Evolutionary conservation across 2,329 filamentous ascomycete species (phyloP).

Genomic region (Alternaria sp.): DNA sequence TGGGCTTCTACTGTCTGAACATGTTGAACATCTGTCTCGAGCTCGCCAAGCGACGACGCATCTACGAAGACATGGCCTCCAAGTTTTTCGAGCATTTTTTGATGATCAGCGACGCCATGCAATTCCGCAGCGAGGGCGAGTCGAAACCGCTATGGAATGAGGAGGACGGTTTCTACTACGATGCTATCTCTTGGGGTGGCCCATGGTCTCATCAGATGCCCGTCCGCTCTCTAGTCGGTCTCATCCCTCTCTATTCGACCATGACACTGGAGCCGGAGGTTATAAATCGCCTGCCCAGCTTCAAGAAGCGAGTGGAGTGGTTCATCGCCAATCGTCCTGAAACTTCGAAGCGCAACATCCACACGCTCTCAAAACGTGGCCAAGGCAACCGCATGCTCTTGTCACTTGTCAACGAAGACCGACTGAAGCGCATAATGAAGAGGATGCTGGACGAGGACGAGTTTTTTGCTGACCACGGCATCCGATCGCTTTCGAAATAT

Average conservation of each 20-base stretch:
- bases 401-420: slow-evolving; percentile 89
- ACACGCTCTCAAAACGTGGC: slow-evolving; percentile 87
- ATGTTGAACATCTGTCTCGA: slow-evolving; percentile 98
- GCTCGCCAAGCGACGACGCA: slow-evolving; percentile 91
- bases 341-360: slow-evolving; percentile 90
- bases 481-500: slow-evolving; percentile 89
- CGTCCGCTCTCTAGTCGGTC: slow-evolving; percentile 87
- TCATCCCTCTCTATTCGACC: slow-evolving; percentile 93
- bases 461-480: slow-evolving; percentile 88
- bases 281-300: slow-evolving; percentile 87
- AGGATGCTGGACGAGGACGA: slow-evolving; percentile 95
- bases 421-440: slow-evolving; percentile 86
- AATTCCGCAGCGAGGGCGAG: slow-evolving; percentile 70
- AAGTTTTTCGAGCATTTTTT: slow-evolving; percentile 99
- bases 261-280: slow-evolving; percentile 92
- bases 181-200: slow-evolving; percentile 95
- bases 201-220: slow-evolving; percentile 93
- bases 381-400: slow-evolving; percentile 88
- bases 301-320: slow-evolving; percentile 94
- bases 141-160: slow-evolving; percentile 96
- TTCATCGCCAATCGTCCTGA: slow-evolving; percentile 89
- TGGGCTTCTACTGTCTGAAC: slow-evolving; percentile 95
- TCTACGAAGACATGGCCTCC: slow-evolving; percentile 94
- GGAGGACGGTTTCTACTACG: slow-evolving; percentile 96
- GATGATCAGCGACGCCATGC: slow-evolving; percentile 96